Evolutionary conservation across 2,329 filamentous ascomycete genomes (phyloP), one percentile per base, ranked within the genome.

Genomic region (Aspergillus hiratsukae): DNA sequence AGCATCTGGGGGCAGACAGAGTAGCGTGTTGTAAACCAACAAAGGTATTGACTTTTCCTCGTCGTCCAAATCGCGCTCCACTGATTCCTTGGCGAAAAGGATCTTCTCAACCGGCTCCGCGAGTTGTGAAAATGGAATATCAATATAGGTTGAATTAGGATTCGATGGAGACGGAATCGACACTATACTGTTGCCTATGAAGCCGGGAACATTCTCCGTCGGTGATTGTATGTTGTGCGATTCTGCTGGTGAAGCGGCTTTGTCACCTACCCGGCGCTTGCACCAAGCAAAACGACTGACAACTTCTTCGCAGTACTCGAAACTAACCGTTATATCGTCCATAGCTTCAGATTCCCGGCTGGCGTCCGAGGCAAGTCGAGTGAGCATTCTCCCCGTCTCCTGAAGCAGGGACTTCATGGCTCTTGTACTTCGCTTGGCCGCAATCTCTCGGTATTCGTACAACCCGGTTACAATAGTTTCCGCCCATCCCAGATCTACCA

Each of bases 401-500:
- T 87, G 81, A 46, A 88, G 82, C 21, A 97, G 76, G 56, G 83
- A 72, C 67, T 87, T 92, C 57, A 88, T 91, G 35, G 85, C 91
- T 61, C 94, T 82, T 14, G 90, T 80, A 41, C 84, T 93, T 53
- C 90, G 82, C 55, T 80, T 83, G 53, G 84, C 85, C 17, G 81
- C 80, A 1, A 96, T 84, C 70, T 96, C 91, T 53, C 90, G 87
- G 71, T 91, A 96, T 74, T 99, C 94, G 69, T 92, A 97, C 6
- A 97, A 81, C 5, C 87, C 89, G 0, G 91, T 96, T 23, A 95
- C 84, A 0, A 87, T 83, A 0, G 92, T 96, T 73, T 97, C 94
- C 45, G 86, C 82, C 94, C 94, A 99, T 46, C 93, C 94, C 58
- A 99, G 81, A 68, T 99, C 91, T 40, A 99, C 80, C 0, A 97